A percentile compares a stretch with the other conserved stretches of the same genome.
Evolutionary conservation across 2,329 filamentous ascomycete species (phyloP).

Genomic region (Metarhizium sp.): DNA sequence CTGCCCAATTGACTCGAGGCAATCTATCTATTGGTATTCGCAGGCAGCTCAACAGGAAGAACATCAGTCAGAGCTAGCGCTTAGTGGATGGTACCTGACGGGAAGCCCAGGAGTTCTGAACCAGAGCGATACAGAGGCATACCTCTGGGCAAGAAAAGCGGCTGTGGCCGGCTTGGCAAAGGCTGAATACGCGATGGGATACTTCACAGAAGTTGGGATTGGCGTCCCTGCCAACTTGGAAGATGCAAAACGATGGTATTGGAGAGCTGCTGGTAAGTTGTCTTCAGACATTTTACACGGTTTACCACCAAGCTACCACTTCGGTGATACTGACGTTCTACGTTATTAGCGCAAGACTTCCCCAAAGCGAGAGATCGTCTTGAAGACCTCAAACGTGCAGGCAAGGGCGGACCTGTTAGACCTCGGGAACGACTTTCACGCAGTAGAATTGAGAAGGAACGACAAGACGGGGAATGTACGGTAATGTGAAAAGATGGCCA

Average conservation of each 20-base stretch:
- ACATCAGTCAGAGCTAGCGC: slow-evolving; percentile 79
- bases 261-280: slow-evolving; percentile 80
- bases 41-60: slow-evolving; percentile 86
- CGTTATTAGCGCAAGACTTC: slow-evolving; percentile 71
- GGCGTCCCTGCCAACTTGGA: slow-evolving; percentile 79
- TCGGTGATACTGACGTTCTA: slow-evolving; percentile 16
- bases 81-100: slow-evolving; percentile 92
- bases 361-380: slow-evolving; percentile 86
- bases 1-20: slow-evolving; percentile 70
- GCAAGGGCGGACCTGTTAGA: slow-evolving; percentile 57
- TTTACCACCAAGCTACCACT: neutral
- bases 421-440: slow-evolving; percentile 71
- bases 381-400: slow-evolving; percentile 80
- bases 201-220: slow-evolving; percentile 93
- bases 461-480: slow-evolving; percentile 81
- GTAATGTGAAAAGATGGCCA: slow-evolving; percentile 54
- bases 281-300: neutral
- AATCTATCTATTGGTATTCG: slow-evolving; percentile 90
- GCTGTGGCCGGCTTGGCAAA: slow-evolving; percentile 81
- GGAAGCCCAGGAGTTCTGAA: slow-evolving; percentile 78
- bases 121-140: slow-evolving; percentile 92
- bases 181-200: slow-evolving; percentile 95
- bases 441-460: slow-evolving; percentile 71
- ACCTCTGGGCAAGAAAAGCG: slow-evolving; percentile 92
- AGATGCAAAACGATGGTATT: slow-evolving; percentile 97